Percentiles rank a stretch among this genome's conserved stretches.
These are phyloP conservation scores for Irpex lacteus DNA, from an alignment of 1,284 basidiomycete genomes.

Conservation along the genomic window DNA sequence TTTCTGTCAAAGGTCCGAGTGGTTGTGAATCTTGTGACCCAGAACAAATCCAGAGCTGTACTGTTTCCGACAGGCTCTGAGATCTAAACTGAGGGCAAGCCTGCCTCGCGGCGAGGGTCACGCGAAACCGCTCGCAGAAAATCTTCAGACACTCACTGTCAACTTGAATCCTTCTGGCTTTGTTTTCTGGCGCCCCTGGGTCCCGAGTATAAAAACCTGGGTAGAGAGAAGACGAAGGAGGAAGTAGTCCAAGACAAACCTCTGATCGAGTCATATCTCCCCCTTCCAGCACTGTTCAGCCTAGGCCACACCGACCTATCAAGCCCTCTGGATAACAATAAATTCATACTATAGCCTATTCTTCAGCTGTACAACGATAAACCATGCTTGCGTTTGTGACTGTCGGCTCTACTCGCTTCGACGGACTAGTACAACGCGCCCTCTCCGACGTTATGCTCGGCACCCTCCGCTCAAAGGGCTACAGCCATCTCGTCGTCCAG, in stretches of 20 bases:
- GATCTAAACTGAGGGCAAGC: background rate
- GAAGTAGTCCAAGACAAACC: background rate
- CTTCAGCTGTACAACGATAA: slow-evolving; percentile 13
- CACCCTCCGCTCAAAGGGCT: slow-evolving; percentile 52
- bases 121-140: background rate
- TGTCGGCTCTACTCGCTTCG: slow-evolving; percentile 89
- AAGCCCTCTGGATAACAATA: slow-evolving; percentile 3
- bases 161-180: slow-evolving; percentile 1
- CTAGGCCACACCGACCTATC: background rate
- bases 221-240: background rate
- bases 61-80: background rate
- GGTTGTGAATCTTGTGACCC: background rate
- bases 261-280: background rate
- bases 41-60: background rate
- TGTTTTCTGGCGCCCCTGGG: background rate
- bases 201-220: background rate
- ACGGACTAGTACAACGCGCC: slow-evolving; percentile 64
- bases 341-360: slow-evolving; percentile 14
- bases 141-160: background rate
- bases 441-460: slow-evolving; percentile 57
- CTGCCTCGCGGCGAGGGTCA: background rate
- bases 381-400: slow-evolving; percentile 76
- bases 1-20: background rate
- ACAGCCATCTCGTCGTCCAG: slow-evolving; percentile 66
- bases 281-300: background rate